A percentile compares a stretch with the other conserved stretches of the same genome.
phyloP scores from a whole-genome alignment of 768 basidiomycete species.

The Lyophyllum semitale region DNA sequence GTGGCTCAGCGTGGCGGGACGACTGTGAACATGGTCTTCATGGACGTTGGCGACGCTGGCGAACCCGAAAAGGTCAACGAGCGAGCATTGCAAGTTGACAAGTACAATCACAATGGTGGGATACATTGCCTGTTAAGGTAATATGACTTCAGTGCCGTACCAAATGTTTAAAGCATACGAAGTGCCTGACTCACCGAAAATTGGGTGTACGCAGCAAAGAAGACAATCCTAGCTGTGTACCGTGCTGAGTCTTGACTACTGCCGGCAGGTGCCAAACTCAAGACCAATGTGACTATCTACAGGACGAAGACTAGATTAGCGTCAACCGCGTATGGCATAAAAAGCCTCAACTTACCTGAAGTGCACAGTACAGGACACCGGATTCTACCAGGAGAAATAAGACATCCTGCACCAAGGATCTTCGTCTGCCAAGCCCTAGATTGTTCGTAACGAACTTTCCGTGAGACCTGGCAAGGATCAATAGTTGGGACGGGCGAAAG shows the following conservation, averaged over 20 bases:
- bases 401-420: constrained; percentile 3
- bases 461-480: neutral
- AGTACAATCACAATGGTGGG: constrained; percentile 1
- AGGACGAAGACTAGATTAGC: no score
- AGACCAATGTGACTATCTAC: neutral
- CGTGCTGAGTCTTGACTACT: neutral
- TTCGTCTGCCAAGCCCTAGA: constrained; percentile 1
- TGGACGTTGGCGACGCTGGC: neutral
- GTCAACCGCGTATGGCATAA: neutral
- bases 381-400: constrained; percentile 18
- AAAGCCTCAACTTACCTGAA: constrained; percentile 16
- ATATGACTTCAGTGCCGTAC: neutral
- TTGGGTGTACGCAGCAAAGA: constrained; percentile 1
- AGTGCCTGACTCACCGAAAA: neutral
- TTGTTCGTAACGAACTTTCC: constrained; percentile 4
- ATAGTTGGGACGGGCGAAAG: neutral
- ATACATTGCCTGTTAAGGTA: neutral
- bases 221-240: neutral
- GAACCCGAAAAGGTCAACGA: neutral
- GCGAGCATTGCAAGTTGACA: constrained; percentile 2
- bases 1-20: constrained; percentile 3
- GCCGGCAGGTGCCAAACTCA: neutral
- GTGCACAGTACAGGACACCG: constrained; percentile 15
- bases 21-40: neutral
- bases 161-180: neutral